These are phyloP conservation scores for Syzygium aromaticum DNA, from an alignment of 345 rosid genomes.

Conservation along the genomic window DNA sequence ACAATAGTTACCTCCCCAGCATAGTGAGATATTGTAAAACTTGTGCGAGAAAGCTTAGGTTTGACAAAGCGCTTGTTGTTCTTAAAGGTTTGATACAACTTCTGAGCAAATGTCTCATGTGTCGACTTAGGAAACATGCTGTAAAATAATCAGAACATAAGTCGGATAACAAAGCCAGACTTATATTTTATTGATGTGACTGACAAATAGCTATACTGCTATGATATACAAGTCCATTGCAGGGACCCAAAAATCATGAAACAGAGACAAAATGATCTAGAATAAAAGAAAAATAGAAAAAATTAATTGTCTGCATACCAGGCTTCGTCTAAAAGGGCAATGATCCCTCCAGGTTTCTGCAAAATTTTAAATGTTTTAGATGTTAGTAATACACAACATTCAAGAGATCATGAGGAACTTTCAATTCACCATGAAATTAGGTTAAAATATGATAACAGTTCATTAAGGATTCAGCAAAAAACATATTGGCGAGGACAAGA, in stretches of 20 bases:
- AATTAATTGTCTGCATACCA: conserved; percentile 37
- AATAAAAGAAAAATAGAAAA: background rate
- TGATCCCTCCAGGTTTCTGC: conserved; percentile 98
- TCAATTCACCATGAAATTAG: background rate
- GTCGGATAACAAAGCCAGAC: background rate
- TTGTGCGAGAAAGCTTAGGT: conserved; percentile 97
- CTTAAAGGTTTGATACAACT: conserved; percentile 95
- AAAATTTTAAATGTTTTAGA: background rate
- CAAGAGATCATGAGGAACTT: background rate
- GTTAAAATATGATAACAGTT: background rate
- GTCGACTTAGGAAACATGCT: conserved; percentile 99
- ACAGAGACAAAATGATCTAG: background rate
- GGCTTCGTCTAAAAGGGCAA: conserved; percentile 98
- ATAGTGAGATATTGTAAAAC: conserved; percentile 91
- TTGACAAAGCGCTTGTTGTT: conserved; percentile 89
- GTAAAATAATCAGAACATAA: conserved; percentile 22
- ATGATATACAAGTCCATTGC: background rate
- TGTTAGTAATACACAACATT: background rate
- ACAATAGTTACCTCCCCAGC: conserved; percentile 85
- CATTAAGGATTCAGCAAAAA: conserved; percentile 1
- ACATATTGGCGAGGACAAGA: background rate
- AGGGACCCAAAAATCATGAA: background rate
- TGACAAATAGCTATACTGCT: background rate
- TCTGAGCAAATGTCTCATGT: conserved; percentile 98
- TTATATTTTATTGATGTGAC: background rate